A percentile compares a stretch with the other conserved stretches of the same genome.
Evolutionary conservation across 768 basidiomycete genomes (phyloP).

Genomic region (Leccinellum luteum): DNA sequence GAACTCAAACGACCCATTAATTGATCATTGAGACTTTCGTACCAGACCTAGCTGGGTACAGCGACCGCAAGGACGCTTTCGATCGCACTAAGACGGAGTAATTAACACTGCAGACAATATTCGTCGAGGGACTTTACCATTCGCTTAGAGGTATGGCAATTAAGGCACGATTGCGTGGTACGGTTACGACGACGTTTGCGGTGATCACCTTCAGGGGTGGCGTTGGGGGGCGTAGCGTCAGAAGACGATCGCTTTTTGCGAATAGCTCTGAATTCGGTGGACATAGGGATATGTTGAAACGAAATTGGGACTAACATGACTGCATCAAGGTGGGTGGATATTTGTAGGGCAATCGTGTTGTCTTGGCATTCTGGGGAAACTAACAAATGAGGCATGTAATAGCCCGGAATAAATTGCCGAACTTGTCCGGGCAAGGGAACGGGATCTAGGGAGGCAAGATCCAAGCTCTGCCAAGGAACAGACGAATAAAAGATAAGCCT

Average conservation of each 20-base stretch:
- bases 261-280: conserved; percentile 23
- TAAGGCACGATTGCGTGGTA: conserved; percentile 70
- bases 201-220: conserved; percentile 48
- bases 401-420: conserved; percentile 10
- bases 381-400: conserved; percentile 4
- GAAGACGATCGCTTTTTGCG: conserved; percentile 32
- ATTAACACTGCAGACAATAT: neutral
- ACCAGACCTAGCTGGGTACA: conserved; percentile 41
- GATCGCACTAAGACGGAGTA: conserved; percentile 37
- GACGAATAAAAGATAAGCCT: conserved; percentile 9
- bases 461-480: conserved; percentile 8
- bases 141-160: conserved; percentile 71
- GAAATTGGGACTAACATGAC: conserved; percentile 1
- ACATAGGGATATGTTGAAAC: conserved; percentile 20
- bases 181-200: conserved; percentile 66
- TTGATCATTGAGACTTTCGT: conserved; percentile 27
- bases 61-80: conserved; percentile 48
- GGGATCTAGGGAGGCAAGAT: conserved; percentile 13
- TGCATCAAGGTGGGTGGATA: conserved; percentile 15
- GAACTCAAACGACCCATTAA: conserved; percentile 15
- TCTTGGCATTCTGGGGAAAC: conserved; percentile 21
- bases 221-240: conserved; percentile 24
- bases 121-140: conserved; percentile 45
- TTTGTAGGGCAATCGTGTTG: conserved; percentile 26
- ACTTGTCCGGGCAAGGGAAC: conserved; percentile 6